Evolutionary conservation across 129 eudicot species (phyloP).

Genomic region (Mikania micrantha): DNA sequence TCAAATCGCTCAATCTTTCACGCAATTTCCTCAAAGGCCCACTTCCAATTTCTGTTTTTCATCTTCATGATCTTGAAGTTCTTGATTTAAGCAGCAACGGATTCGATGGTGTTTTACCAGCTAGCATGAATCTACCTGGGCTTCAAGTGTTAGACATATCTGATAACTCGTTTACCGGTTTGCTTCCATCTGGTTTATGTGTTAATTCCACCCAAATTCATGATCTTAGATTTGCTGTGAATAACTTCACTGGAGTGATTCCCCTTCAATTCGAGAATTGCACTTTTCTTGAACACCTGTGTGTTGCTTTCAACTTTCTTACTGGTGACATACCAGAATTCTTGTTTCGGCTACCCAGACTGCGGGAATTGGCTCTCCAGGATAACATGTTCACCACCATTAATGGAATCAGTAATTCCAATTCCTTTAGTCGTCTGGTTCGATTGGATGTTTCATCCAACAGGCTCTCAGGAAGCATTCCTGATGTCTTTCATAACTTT

Average conservation of each 20-base stretch:
- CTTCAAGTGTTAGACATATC: constrained; percentile 37
- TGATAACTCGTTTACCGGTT: constrained; percentile 41
- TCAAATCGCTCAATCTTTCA: constrained; percentile 52
- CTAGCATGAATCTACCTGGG: constrained; percentile 36
- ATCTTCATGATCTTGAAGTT: constrained; percentile 34
- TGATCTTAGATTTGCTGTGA: constrained; percentile 24
- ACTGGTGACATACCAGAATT: constrained; percentile 45
- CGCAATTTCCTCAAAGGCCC: constrained; percentile 40
- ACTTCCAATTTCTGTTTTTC: constrained; percentile 44
- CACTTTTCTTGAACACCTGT: constrained; percentile 39
- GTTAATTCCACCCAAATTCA: constrained; percentile 34
- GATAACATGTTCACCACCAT: constrained; percentile 36
- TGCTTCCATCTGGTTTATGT: constrained; percentile 47
- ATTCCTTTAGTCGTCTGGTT: constrained; percentile 40
- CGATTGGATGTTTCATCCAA: constrained; percentile 57
- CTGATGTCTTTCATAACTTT: constrained; percentile 47
- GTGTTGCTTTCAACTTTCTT: constrained; percentile 33
- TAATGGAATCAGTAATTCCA: constrained; percentile 23
- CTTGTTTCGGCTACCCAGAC: constrained; percentile 29
- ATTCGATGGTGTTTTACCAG: constrained; percentile 40
- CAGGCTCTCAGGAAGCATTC: constrained; percentile 39
- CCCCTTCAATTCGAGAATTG: constrained; percentile 42
- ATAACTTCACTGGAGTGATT: constrained; percentile 40
- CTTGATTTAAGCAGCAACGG: constrained; percentile 46
- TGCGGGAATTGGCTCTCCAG: constrained; percentile 39